phyloP scores from a whole-genome alignment of 2,329 filamentous ascomycete species.

The Clarireedia homoeocarpa region DNA sequence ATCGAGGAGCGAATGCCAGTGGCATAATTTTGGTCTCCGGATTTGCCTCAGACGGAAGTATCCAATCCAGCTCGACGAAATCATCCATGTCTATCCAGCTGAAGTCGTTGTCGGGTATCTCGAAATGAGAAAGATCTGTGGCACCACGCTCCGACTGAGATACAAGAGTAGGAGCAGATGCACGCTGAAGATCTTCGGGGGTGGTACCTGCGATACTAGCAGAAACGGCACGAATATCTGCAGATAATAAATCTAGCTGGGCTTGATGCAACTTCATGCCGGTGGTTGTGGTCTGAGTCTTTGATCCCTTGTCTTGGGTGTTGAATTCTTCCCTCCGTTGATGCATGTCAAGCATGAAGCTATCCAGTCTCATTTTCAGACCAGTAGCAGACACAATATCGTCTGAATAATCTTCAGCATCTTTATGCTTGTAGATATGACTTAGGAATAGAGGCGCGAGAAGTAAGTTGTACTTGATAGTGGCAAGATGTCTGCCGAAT shows the following conservation, averaged over 20 bases:
- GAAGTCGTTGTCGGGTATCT: constrained; percentile 89
- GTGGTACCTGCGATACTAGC: constrained; percentile 79
- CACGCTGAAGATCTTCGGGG: constrained; percentile 63
- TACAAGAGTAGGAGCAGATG: constrained; percentile 41
- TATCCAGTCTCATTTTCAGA: constrained; percentile 92
- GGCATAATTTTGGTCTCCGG: constrained; percentile 92
- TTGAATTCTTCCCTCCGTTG: constrained; percentile 89
- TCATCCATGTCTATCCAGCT: constrained; percentile 99
- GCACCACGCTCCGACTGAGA: constrained; percentile 48
- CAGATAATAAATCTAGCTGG: constrained; percentile 83
- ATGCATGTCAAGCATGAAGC: constrained; percentile 94
- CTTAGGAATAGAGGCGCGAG: constrained; percentile 90
- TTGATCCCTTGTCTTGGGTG: constrained; percentile 67
- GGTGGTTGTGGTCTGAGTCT: constrained; percentile 72
- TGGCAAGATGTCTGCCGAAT: constrained; percentile 93
- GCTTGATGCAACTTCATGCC: constrained; percentile 95
- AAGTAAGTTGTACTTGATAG: constrained; percentile 93
- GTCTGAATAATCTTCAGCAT: constrained; percentile 76
- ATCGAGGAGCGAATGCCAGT: constrained; percentile 82
- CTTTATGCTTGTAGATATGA: constrained; percentile 98
- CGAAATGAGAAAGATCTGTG: constrained; percentile 78
- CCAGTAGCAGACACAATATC: constrained; percentile 82
- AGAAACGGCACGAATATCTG: constrained; percentile 88
- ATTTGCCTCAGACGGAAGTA: constrained; percentile 79
- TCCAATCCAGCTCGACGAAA: constrained; percentile 97